phyloP scores from a whole-genome alignment of 805 yeast genomes.

The Spathaspora arborariae region DNA sequence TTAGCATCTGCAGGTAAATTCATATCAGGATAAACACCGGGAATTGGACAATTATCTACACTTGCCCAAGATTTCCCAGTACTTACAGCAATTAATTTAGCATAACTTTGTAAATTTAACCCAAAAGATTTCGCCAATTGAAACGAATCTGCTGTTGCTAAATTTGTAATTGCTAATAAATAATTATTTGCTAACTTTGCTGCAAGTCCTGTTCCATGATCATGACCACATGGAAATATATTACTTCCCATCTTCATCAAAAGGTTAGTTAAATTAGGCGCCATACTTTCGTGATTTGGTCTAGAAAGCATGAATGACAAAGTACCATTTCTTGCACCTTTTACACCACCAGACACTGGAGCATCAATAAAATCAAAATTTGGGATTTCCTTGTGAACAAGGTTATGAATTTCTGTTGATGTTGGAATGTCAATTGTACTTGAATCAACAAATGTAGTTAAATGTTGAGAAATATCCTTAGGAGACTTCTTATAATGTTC shows the following conservation, averaged over 20 bases:
- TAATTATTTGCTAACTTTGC: conserved; percentile 54
- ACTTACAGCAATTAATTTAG: conserved; percentile 47
- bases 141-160: conserved; percentile 54
- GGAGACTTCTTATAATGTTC: conserved; percentile 20
- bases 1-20: conserved; percentile 43
- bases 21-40: conserved; percentile 38
- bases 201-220: conserved; percentile 50
- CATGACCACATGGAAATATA: conserved; percentile 45
- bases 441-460: conserved; percentile 42
- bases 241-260: conserved; percentile 44
- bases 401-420: conserved; percentile 36
- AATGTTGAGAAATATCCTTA: conserved; percentile 5
- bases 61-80: conserved; percentile 55
- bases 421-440: conserved; percentile 51
- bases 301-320: conserved; percentile 52
- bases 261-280: conserved; percentile 26
- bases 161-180: conserved; percentile 48
- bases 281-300: conserved; percentile 21
- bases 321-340: conserved; percentile 50
- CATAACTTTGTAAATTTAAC: conserved; percentile 43
- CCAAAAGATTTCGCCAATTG: conserved; percentile 49
- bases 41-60: conserved; percentile 52
- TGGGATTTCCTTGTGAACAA: conserved; percentile 28
- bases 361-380: conserved; percentile 47
- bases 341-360: conserved; percentile 55